A percentile compares a stretch with the other conserved stretches of the same genome.
Conservation (phyloP, 2,329 filamentous ascomycete genomes). For the Helicocarpus griseus region DNA sequence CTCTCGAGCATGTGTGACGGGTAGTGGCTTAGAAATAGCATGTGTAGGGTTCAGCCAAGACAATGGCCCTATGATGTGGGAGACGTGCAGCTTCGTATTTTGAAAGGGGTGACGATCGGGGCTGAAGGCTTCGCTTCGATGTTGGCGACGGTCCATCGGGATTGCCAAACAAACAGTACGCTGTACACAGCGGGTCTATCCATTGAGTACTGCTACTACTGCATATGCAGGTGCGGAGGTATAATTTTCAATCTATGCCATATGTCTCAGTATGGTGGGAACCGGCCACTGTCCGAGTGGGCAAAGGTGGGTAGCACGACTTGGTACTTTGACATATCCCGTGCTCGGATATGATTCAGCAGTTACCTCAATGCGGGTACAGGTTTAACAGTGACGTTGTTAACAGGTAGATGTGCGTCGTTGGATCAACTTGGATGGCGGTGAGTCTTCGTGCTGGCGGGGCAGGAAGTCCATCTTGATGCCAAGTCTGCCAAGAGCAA, state of each 20-base stretch:
- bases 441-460: too few relatives aligned
- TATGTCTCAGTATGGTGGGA: too few relatives aligned
- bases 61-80: conserved; percentile 1
- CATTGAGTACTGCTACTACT: neutral
- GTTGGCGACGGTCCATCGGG: neutral
- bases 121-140: neutral
- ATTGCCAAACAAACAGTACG: neutral
- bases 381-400: too few relatives aligned
- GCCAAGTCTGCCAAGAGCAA: neutral
- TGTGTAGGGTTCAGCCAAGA: neutral
- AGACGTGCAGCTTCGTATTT: neutral
- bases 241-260: neutral
- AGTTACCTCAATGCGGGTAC: too few relatives aligned
- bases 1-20: neutral
- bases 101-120: conserved; percentile 1
- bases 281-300: too few relatives aligned
- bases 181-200: neutral
- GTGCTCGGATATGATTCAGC: neutral
- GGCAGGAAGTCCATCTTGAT: too few relatives aligned
- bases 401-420: too few relatives aligned
- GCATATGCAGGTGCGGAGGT: neutral
- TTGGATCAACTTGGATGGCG: too few relatives aligned
- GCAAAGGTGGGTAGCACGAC: neutral
- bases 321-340: neutral
- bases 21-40: neutral